phyloP scores from a whole-genome alignment of 2,329 filamentous ascomycete species.

The Emmonsia crescens region DNA sequence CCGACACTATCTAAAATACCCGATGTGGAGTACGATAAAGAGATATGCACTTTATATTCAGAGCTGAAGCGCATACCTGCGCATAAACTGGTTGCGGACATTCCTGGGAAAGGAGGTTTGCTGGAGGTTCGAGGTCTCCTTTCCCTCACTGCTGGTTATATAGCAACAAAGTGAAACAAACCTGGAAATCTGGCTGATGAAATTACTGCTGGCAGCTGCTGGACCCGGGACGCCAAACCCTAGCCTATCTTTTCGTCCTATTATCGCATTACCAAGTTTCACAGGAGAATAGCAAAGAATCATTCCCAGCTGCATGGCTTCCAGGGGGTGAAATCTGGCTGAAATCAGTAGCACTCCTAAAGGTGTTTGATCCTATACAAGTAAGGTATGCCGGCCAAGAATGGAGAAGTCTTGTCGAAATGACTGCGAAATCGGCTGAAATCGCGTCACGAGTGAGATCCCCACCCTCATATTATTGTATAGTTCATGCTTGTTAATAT shows the following conservation, averaged over 20 bases:
- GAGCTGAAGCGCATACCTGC: background rate
- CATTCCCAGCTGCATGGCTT: constrained; percentile 29
- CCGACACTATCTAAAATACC: background rate
- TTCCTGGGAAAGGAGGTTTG: background rate
- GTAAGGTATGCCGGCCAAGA: constrained; percentile 33
- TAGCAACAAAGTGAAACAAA: background rate
- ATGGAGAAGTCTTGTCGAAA: constrained; percentile 25
- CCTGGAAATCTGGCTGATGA: background rate
- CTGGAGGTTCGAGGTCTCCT: background rate
- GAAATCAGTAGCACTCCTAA: constrained; percentile 40
- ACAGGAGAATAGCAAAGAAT: constrained; percentile 26
- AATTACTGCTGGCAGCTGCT: constrained; percentile 19
- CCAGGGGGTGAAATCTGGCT: constrained; percentile 41
- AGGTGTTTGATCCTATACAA: constrained; percentile 41
- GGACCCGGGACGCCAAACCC: constrained; percentile 47
- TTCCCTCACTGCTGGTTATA: background rate
- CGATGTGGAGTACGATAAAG: constrained; percentile 1
- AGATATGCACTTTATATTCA: background rate
- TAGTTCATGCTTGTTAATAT: constrained; percentile 4
- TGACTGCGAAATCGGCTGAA: constrained; percentile 24
- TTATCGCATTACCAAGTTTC: constrained; percentile 35
- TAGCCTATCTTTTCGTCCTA: constrained; percentile 49
- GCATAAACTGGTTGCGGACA: background rate
- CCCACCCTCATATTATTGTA: background rate
- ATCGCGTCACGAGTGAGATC: constrained; percentile 24